Evolutionary conservation across 169 alveolate species (phyloP).

Genomic region (Plasmodium falciparum): DNA sequence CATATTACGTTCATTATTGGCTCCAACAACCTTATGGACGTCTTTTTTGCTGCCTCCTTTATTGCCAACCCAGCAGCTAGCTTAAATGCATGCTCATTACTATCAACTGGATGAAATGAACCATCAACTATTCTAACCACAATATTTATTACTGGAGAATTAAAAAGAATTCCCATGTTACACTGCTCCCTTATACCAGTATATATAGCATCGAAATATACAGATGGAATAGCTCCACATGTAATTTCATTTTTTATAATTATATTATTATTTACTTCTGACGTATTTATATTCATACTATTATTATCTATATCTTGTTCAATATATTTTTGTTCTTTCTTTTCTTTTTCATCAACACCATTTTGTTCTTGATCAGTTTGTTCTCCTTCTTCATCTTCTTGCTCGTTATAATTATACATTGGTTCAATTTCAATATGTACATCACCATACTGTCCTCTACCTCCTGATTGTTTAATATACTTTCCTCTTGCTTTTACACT

Average conservation of each 20-base stretch:
- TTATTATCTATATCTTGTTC: conserved; percentile 14
- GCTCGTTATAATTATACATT: conserved; percentile 86
- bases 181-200: conserved; percentile 87
- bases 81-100: conserved; percentile 91
- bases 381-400: conserved; percentile 50
- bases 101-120: conserved; percentile 90
- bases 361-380: not conserved
- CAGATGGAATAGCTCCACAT: conserved; percentile 91
- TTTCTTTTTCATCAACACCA: conserved; percentile 1
- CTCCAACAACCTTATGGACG: conserved; percentile 88
- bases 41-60: conserved; percentile 88
- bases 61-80: conserved; percentile 89
- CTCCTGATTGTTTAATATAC: conserved; percentile 91
- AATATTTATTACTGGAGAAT: conserved; percentile 89
- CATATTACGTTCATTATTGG: conserved; percentile 91
- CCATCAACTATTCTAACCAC: conserved; percentile 89
- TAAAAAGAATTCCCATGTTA: conserved; percentile 85
- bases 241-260: conserved; percentile 85
- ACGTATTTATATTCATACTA: conserved; percentile 71
- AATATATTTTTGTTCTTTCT: not conserved
- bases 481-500: conserved; percentile 86
- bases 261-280: conserved; percentile 77
- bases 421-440: conserved; percentile 88
- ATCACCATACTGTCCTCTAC: conserved; percentile 93
- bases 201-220: conserved; percentile 88